These are phyloP conservation scores for Parathielavia hyrcaniae DNA, from an alignment of 495 filamentous ascomycete genomes.

Conservation along the genomic window DNA sequence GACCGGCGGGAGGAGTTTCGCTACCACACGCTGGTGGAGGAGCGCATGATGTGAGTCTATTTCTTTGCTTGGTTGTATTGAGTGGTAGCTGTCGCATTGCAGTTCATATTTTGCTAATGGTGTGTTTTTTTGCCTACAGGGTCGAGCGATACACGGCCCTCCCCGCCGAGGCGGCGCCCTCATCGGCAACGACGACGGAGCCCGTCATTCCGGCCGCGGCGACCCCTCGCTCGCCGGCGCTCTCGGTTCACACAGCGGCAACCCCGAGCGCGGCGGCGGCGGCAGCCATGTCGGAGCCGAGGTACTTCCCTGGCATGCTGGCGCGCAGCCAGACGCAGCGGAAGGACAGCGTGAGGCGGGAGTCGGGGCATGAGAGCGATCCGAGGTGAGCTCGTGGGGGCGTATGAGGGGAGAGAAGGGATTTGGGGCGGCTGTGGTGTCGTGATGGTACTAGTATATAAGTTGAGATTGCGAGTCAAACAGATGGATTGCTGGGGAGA, in stretches of 20 bases:
- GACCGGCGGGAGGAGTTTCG: constrained; percentile 85
- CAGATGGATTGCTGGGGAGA: too few species aligned
- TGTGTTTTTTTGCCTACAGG: constrained; percentile 18
- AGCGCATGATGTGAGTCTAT: constrained; percentile 66
- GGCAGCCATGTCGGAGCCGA: constrained; percentile 44
- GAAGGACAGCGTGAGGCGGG: constrained; percentile 41
- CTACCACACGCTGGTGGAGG: constrained; percentile 73
- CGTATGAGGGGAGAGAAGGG: background rate
- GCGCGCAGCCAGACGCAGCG: constrained; percentile 52
- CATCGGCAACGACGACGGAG: background rate
- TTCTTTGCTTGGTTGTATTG: too few species aligned
- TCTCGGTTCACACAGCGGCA: constrained; percentile 27
- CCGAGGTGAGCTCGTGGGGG: background rate
- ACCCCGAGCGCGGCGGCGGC: constrained; percentile 14
- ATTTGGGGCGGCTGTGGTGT: background rate
- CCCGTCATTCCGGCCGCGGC: background rate
- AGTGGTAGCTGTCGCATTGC: background rate
- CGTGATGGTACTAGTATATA: background rate
- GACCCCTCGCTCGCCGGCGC: constrained; percentile 26
- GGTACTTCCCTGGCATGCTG: constrained; percentile 67
- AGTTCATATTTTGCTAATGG: too few species aligned
- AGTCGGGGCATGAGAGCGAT: constrained; percentile 39
- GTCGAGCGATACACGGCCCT: constrained; percentile 29
- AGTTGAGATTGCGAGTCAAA: background rate
- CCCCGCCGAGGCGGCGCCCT: constrained; percentile 10